These are phyloP conservation scores for Ophiostoma sp. DNA, from an alignment of 2,329 filamentous ascomycete species.

Conservation along the genomic window DNA sequence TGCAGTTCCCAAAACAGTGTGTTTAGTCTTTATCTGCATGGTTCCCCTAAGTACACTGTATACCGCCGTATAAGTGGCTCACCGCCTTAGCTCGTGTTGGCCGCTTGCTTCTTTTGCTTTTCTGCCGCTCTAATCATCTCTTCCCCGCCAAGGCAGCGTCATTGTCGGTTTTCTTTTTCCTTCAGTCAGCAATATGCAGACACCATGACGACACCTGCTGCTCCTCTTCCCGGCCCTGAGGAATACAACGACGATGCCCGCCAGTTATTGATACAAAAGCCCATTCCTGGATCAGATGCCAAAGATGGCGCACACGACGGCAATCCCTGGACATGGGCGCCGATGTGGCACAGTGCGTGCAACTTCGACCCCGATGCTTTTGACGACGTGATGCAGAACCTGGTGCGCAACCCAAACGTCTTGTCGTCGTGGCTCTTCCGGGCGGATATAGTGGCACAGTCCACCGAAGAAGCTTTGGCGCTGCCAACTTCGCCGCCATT, in stretches of 20 bases:
- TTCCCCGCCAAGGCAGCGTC: constrained; percentile 9
- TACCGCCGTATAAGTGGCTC: background rate
- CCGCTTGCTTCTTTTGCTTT: background rate
- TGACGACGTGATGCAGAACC: constrained; percentile 62
- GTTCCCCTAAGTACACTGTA: background rate
- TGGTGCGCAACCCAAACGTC: constrained; percentile 73
- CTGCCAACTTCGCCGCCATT: background rate
- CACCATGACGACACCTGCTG: constrained; percentile 9
- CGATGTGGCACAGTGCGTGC: constrained; percentile 53
- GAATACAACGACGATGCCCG: constrained; percentile 23
- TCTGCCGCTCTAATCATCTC: background rate
- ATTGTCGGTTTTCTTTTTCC: background rate
- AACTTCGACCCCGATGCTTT: constrained; percentile 61
- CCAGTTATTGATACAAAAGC: constrained; percentile 23
- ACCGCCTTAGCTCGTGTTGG: background rate
- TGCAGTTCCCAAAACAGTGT: background rate
- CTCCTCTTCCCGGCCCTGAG: constrained; percentile 14
- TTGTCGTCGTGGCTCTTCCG: constrained; percentile 73
- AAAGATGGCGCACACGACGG: background rate
- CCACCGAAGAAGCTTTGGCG: constrained; percentile 28
- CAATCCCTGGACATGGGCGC: constrained; percentile 42
- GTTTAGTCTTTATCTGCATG: background rate
- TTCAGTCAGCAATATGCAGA: background rate
- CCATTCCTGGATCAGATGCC: background rate
- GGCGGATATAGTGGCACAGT: constrained; percentile 64